Percentiles rank a stretch among this genome's conserved stretches.
phyloP scores from a whole-genome alignment of 352 stramenopile genomes.

The Globisporangium cylindrosporum region DNA sequence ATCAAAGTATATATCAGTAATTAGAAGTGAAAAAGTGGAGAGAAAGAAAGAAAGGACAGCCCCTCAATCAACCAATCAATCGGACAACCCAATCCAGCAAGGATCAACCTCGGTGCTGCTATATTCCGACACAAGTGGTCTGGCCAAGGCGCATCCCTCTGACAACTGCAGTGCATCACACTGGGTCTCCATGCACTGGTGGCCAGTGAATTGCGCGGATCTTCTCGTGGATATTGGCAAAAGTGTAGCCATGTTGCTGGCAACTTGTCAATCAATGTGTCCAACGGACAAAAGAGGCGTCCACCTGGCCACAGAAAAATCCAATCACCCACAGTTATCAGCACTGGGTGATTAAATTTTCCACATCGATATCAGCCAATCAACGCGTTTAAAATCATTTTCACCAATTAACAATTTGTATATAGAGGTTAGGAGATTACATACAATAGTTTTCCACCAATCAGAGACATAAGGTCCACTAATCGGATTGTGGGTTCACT shows the following conservation, averaged over 20 bases:
- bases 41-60: background rate
- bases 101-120: background rate
- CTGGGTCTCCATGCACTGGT: background rate
- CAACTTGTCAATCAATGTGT: background rate
- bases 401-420: background rate
- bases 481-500: background rate
- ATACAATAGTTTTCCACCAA: background rate
- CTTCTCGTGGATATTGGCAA: background rate
- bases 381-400: background rate
- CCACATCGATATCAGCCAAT: background rate
- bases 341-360: background rate
- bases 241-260: background rate
- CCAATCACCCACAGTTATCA: no score
- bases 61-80: background rate
- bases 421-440: background rate
- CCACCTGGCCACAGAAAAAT: no score
- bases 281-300: background rate
- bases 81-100: background rate
- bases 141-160: background rate
- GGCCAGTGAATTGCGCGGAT: background rate
- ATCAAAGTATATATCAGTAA: slow-evolving; percentile 55
- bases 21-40: background rate
- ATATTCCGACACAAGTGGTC: background rate
- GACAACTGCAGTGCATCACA: background rate
- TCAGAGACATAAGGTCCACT: background rate